Evolutionary conservation across 108 stramenopile genomes (phyloP), one percentile per base, ranked within the genome.

Genomic region (Pseudonitzschia multiseries): DNA sequence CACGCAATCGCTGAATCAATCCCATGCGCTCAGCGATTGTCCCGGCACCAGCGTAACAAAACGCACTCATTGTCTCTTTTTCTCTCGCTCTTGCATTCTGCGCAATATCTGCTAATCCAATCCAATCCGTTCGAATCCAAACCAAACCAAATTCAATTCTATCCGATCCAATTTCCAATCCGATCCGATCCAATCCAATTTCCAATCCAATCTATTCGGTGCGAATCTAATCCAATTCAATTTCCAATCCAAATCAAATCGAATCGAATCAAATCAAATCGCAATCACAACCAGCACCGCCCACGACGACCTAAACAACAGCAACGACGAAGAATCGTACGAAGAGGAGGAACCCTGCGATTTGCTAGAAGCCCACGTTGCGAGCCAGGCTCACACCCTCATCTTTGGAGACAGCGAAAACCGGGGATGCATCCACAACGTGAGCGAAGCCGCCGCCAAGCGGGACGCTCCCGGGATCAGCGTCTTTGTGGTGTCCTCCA

Each of bases 401-500:
- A 60, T 78, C 31, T 78, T 82, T 68, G 81, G 81, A 13, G 51
- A 20, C 31, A 31, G 41, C 52, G 54, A 42, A 24, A 24, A 53
- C 27, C 43, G 24, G 2, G 54, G 33, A 44, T 40, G n/a, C 21
- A 62, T 48, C 21, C 48, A 68, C n/a, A 57, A 21, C 41, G 73
- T 72, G 33, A 36, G 27, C 46, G 21, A 32, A 21, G 24, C 24
- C 44, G 46, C 77, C 21, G 69, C 46, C 27, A 13, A 53, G 59
- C 48, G 75, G 26, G 12, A 78, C 42, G 32, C 65, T 51, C 64
- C 71, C 18, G 29, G 28, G 28, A 54, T 86, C 18, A 71, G 80
- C 28, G 69, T 94, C 2, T 90, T 89, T 68, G 68, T 94, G 21
- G 68, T 94, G 0, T 68, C 72, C 28, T 83, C 88, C 72, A 94